Evolutionary conservation across 1,284 basidiomycete species (phyloP), one percentile per base, ranked within the genome.

Genomic region (Cryptococcus depauperatus): DNA sequence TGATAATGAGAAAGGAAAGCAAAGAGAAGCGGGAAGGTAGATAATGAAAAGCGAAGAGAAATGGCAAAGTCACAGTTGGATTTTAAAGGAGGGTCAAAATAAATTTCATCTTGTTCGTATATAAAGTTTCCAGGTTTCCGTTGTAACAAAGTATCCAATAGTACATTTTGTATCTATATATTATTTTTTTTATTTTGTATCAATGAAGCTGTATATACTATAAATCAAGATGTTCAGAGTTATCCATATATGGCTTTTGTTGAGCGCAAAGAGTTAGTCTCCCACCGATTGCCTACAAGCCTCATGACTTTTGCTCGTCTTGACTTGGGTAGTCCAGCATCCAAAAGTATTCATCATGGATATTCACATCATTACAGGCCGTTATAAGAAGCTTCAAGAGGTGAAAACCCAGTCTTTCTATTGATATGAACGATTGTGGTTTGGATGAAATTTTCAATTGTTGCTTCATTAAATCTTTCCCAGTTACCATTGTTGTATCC

Each of bases 391-490:
- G 46, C 43, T 10, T 37, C 35, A 7, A 59, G 35, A 5, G 58
- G 58, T 14, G 56, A 37, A 22, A 32, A 41, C 11, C 23, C 30
- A 10, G 43, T 35, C 5, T 23, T 27, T 13, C 35, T 19, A 14
- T 47, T 22, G 28, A 58, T 26, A 32, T 48, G 56, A 19, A 59
- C 35, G 25, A 49, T 55, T 46, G 56, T 58, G 4, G 48, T 58
- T 51, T 61, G 59, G 3, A 59, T 66, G 28, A 64, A 66, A 18
- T 51, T 51, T 39, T 61, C 57, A 9, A 61, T 47, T 5, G 59
- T 61, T 3, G 56, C 58, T 41, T 45, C 61, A 49, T 66, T 66
- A 41, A 61, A 66, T 30, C 59, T 51, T 4, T 62, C 62, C 50
- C 56, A 64, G 1, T 62, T 62, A 42, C 56, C 57, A 9, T 50